Evolutionary conservation across 2,329 filamentous ascomycete species (phyloP), one percentile per base, ranked within the genome.

Genomic region (Paracoccidioides brasiliensis): DNA sequence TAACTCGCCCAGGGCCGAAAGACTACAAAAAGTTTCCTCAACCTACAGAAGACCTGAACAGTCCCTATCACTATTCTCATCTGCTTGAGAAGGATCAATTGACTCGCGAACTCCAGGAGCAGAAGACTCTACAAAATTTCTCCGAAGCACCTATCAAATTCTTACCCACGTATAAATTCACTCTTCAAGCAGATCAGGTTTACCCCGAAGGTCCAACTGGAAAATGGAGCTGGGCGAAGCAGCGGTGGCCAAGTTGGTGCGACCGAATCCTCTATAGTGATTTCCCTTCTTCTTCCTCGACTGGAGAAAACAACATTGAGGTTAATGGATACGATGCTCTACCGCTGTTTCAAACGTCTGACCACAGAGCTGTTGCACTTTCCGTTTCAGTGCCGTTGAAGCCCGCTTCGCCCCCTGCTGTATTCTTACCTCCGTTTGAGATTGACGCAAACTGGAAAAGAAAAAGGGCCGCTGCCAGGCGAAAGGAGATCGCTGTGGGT

Each of bases 91-190:
- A 81, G 2, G 93, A 98, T 69, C 93, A 98, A 71, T 78, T 97
- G 28, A 83, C 75, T 2, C 77, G 80, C 50, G 90, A 97, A 70
- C 81, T 81, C 53, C 70, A 70, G 4, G 82, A 83, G 0, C 82
- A 83, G 0, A 79, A 83, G 14, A 88, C 87, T 2, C 74, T 95
- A 30, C 90, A 97, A 60, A 84, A 88, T 4, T 74, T 98, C 38
- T 73, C 74, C 8, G 93, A 98, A 72, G 80, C 83, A 0, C 74
- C 79, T 0, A 82, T 97, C 57, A 71, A 70, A 3, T 98, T 97
- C 64, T 86, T 90, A 1, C 93, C 93, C 0, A 96, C 93, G 0
- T 98, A 98, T 76, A 98, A 98, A 70, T 94, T 93, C 68, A 77
- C 78, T 0, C 64, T 71, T 35, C 67, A 69, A 6, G 71, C 75